phyloP scores from a whole-genome alignment of 1,284 basidiomycete genomes.

The Puccinia coronata region DNA sequence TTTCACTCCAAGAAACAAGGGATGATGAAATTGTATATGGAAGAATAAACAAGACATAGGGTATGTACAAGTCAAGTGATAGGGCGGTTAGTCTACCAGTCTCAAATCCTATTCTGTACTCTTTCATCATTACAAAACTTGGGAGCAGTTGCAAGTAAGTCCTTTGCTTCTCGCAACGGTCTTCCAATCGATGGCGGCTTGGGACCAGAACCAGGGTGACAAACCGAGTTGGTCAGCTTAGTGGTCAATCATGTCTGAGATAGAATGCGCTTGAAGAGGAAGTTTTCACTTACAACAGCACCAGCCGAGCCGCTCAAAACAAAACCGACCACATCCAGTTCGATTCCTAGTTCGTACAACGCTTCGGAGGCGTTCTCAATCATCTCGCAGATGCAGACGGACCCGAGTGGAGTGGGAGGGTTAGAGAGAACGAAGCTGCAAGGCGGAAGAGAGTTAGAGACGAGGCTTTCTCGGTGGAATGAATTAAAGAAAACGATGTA shows the following conservation, averaged over 20 bases:
- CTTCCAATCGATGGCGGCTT: slow-evolving; percentile 70
- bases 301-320: slow-evolving; percentile 20
- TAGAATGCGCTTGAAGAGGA: background rate
- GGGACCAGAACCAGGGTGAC: no score
- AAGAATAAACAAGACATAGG: no score
- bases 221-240: slow-evolving; percentile 8
- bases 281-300: slow-evolving; percentile 15
- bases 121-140: slow-evolving; percentile 40
- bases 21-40: no score
- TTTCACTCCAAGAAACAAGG: no score
- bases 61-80: no score
- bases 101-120: slow-evolving; percentile 22
- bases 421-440: slow-evolving; percentile 38
- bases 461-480: background rate
- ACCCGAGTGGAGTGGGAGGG: slow-evolving; percentile 37
- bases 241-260: background rate
- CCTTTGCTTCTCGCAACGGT: slow-evolving; percentile 80
- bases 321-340: slow-evolving; percentile 21
- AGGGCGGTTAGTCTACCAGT: background rate
- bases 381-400: slow-evolving; percentile 43
- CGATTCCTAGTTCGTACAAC: slow-evolving; percentile 40
- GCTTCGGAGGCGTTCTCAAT: slow-evolving; percentile 40
- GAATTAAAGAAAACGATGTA: background rate
- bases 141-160: slow-evolving; percentile 65
- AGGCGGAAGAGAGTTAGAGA: background rate